Base-by-base conservation (phyloP, 2,329 filamentous ascomycete species). In the Paramyrothecium sp. region DNA sequence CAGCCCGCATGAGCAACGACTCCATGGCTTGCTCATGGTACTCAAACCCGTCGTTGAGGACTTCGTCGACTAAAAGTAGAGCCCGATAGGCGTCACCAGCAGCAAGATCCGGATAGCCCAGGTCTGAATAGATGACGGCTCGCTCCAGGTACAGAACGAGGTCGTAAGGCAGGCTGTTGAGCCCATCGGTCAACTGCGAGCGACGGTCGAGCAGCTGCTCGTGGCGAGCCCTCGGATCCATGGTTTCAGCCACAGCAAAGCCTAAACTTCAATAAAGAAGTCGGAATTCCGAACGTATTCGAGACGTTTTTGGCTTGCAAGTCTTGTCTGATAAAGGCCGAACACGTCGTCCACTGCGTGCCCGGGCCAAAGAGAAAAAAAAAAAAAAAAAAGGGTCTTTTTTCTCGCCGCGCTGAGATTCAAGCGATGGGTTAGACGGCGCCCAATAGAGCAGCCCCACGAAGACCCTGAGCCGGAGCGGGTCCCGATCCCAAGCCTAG, bases 21-120 rank as follows among this genome's bases (percentile, higher is more conserved):
- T 84, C 82, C 7, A 80, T 63, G 10, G 88, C 87, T 64, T 84
- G 77, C 17, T 92, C 86, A 69, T 95, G 89, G 67, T 92, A 96
- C 72, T 97, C 92, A 64, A 90, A 93, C 44, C 85, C 84, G 60
- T 94, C 90, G 56, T 95, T 88, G 61, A 81, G 74, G 38, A 92
- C 83, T 63, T 95, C 91, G 68, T 98, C 94, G 17, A 90, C 84
- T 51, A 99, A 78, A 3, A 97, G 83, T n/a, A 98, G 81, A 1
- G 93, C 92, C 56, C 90, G 89, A 71, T 98, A 98, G 5, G 92
- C 91, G 78, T 97, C 93, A 34, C 92, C 91, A 12, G 89, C 88
- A 5, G 92, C 92, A 44, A 99, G 84, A 71, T 99, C 95, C 0
- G 92, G 91, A 72, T 97, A 98, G 41, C 87, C 91, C 51, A 97